Evolutionary conservation across 1,139 yeast species (phyloP), one percentile per base, ranked within the genome.

Genomic region (Saccharomyces hybrid): DNA sequence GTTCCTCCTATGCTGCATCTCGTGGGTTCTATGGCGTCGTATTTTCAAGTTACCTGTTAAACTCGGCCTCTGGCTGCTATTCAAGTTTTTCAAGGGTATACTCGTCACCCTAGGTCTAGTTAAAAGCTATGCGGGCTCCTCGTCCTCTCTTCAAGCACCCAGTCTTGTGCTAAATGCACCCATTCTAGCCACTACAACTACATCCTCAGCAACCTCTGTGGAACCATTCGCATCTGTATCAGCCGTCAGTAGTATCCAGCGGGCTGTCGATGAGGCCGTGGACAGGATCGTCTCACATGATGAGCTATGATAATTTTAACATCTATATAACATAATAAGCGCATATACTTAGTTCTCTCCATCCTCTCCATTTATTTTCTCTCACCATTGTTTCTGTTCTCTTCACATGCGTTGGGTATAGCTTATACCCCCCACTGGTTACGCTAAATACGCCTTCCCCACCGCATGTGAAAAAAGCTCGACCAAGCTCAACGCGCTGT

Each of bases 11-110:
- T 52, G 75, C 1, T 79, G 83, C 58, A 74, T 82, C 49, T 63
- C 73, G 0, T 80, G 84, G 81, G 82, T 82, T 0, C 60, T 82
- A 2, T 82, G 84, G 82, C 68, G 81, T 52, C 72, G 87, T 58
- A 67, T 82, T 1, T 71, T 82, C 57, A 75, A 77, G 60, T 59
- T 75, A 8, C 87, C 87, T 0, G 73, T 78, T 1, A 73, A 70
- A 60, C 62, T 81, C n/a, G 61, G 75, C 16, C 61, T 81, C 32
- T 81, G 83, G 81, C 63, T 81, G 3, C 59, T 78, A 23, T 72
- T 80, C 62, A 76, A 75, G 60, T 66, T 77, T 9, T 75, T 81
- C 63, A 67, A 63, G 54, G 54, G 66, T 2, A 56, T 67, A 1
- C 55, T 72, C 11, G 59, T 62, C 16, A 55, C 67, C 1, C 49